These are phyloP conservation scores for Metrosideros polymorpha DNA, from an alignment of 441 rosid species.

Conservation along the genomic window DNA sequence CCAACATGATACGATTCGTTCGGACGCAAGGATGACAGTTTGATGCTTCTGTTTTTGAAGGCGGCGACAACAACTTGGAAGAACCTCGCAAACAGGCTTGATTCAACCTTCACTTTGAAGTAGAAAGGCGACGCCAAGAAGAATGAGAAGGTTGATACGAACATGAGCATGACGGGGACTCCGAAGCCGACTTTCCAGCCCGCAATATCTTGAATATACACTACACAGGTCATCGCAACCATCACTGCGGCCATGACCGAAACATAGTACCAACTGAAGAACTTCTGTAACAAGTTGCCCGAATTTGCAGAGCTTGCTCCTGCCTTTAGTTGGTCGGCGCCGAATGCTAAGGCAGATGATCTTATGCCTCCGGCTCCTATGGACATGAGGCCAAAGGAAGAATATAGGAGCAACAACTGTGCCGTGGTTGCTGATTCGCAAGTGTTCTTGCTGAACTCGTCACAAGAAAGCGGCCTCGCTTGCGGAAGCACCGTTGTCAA, in stretches of 20 bases:
- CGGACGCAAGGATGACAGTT: slow-evolving; percentile 20
- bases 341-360: slow-evolving; percentile 18
- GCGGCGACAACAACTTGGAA: slow-evolving; percentile 46
- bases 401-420: neutral
- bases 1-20: slow-evolving; percentile 12
- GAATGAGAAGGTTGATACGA: slow-evolving; percentile 32
- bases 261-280: slow-evolving; percentile 42
- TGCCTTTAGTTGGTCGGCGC: slow-evolving; percentile 37
- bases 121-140: slow-evolving; percentile 41
- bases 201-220: slow-evolving; percentile 43
- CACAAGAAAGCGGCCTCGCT: slow-evolving; percentile 29
- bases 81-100: slow-evolving; percentile 33
- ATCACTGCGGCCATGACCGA: slow-evolving; percentile 17
- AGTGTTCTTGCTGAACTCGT: neutral
- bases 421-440: slow-evolving; percentile 26
- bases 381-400: slow-evolving; percentile 32
- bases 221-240: slow-evolving; percentile 32
- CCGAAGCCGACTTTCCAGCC: slow-evolving; percentile 74
- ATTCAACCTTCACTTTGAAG: slow-evolving; percentile 22
- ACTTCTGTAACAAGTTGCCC: slow-evolving; percentile 20
- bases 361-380: slow-evolving; percentile 56
- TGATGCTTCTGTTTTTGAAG: slow-evolving; percentile 19
- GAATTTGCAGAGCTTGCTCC: neutral
- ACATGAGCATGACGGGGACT: slow-evolving; percentile 33
- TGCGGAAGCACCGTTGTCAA: slow-evolving; percentile 33